Evolutionary conservation across 2,329 filamentous ascomycete species (phyloP), one percentile per base, ranked within the genome.

Genomic region (Fonsecaea pedrosoi): DNA sequence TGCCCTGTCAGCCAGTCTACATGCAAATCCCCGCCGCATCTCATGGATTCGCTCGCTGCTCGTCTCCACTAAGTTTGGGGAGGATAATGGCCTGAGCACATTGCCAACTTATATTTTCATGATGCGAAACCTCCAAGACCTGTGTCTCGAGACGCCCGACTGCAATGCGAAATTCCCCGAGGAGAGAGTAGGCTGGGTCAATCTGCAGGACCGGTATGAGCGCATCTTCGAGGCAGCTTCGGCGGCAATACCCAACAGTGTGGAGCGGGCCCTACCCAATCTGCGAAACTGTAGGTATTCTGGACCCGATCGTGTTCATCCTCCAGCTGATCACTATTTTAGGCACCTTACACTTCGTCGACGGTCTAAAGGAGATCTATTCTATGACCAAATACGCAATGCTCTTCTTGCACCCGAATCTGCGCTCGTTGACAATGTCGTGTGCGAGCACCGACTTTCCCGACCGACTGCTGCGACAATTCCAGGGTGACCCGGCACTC

Each of bases 281-380:
- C 59, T 73, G 40, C 54, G 61, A 35, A 62, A 34, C 37, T 73
- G 71, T 69, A 61, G 35, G 64, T 40, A 25, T 7, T 42, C 7
- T 30, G 12, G 5, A 2, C 30, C 45, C 12, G 30, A 5, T 25
- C 34, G 4, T 15, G 18, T 48, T 53, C 30, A 30, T 18, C 18
- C 15, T 54, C 57, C 2, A 56, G 25, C 21, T 55, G 37, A 55
- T 18, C 30, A 37, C 34, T 55, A 21, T 45, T 32, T 12, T 54
- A 71, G 68, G 70, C 45, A 73, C 72, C 10, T 54, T 73, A 48
- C 72, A 73, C 58, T 72, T 73, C 48, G 72, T 73, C n/a, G 71
- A 73, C 55, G 63, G 63, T 10, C 60, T 69, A 18, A 69, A 69
- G 40, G 70, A 70, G 30, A 69, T 73, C 15, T 71, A 72, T 60